Base-by-base conservation (phyloP, 345 rosid species). In the Garcia nutans region DNA sequence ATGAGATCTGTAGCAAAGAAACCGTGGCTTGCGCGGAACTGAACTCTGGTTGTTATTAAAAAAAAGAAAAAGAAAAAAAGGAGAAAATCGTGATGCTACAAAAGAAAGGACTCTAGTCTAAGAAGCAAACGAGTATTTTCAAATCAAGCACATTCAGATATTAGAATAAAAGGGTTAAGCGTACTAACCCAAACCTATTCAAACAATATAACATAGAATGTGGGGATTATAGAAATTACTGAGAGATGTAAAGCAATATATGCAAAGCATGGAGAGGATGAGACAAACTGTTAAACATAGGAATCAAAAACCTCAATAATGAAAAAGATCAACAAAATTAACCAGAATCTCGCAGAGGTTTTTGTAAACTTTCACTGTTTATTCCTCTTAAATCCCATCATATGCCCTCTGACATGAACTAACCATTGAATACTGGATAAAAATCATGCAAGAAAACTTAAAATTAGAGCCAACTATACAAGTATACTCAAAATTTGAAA, bases 251-350 rank as follows among this genome's bases (percentile, higher is more conserved):
- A 54, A 22, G 59, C 15, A 52, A 70, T 23, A 67, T 10, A 60
- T 49, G 58, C 8, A 15, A 61, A 58, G 67, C 67, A 8, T 22
- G 31, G 31, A 59, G 17, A 71, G 9, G 10, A 41, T 58, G 64
- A 57, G 55, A 71, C 2, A n/a, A 71, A 41, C 65, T n/a, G n/a
- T 59, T n/a, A 71, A 57, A 70, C 62, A 33, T 70, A 22, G 31
- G 17, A 11, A 9, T 12, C 62, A 55, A 57, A 5, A 19, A 31
- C 23, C 47, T 19, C 10, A 10, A 55, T 8, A 10, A 28, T 24
- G 17, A 54, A 24, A 23, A 52, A 16, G 10, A 28, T 17, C 16
- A 16, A 37, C 41, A 67, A 28, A 11, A 31, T 54, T 54, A 1
- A 19, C 13, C 37, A 70, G 31, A 56, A 10, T 37, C 62, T 52